Base-by-base conservation (phyloP, 805 yeast genomes). In the Torulaspora franciscae region DNA sequence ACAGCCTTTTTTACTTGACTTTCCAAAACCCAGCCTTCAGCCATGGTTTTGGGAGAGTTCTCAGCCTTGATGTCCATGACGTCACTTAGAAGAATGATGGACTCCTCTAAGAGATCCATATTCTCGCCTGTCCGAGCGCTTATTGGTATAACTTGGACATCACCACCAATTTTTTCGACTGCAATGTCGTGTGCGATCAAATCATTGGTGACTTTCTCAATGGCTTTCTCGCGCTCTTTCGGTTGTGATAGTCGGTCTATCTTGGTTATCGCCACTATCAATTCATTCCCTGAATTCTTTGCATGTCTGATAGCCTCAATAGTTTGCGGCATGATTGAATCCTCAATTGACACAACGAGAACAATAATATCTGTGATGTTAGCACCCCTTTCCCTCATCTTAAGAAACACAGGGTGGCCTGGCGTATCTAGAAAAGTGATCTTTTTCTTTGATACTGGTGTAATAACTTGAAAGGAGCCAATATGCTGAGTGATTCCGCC, bases 401-500 rank as follows among this genome's bases (percentile, higher is more conserved):
- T 89, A 52, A 93, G 70, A 61, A 93, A 93, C 0, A 98, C 98
- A 8, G 96, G 95, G 68, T 93, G 99, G 0, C 99, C 99, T 0
- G 99, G 99, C 0, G 99, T 93, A 64, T 93, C 99, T 49, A 93
- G 73, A 53, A 93, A 91, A 0, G 98, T 91, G 51, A 93, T 86
- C 33, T 70, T 70, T 61, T 83, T 84, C 56, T 83, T 80, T 0
- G 93, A 77, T 1, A 75, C 62, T 0, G 93, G 90, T 0, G 95
- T 77, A n/a, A 72, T 71, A 19, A 91, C 93, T 11, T 91, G 83
- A 57, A 93, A 93, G 0, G 99, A 98, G 64, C 99, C 99, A 46
- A 93, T 93, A 62, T 89, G 97, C 64, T 93, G 99, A 0, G 99
- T 93, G 41, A 93, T 93, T 14, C 99, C 98, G 43, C 99, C 99